Percentiles rank a stretch among this genome's conserved stretches.
These are phyloP conservation scores for Sporothrix brasiliensis DNA, from an alignment of 2,329 filamentous ascomycete species.

Conservation along the genomic window DNA sequence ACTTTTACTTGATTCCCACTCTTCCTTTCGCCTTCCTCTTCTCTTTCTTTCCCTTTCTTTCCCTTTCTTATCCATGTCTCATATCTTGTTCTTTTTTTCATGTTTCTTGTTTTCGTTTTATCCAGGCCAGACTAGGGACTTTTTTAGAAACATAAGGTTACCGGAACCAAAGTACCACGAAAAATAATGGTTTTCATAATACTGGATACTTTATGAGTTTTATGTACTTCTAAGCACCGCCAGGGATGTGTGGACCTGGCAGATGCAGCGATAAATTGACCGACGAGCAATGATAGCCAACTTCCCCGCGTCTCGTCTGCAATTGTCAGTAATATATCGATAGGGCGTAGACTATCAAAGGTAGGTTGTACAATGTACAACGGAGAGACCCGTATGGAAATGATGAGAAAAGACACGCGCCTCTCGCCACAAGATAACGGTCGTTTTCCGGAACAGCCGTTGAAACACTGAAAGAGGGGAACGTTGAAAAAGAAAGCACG, in stretches of 20 bases:
- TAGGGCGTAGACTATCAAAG: not conserved
- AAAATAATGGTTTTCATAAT: not conserved
- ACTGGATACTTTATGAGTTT: too few relatives aligned
- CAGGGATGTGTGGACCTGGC: not conserved
- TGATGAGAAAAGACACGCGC: not conserved
- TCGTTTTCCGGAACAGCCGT: not conserved
- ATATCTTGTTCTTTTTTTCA: not conserved
- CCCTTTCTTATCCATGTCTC: not conserved
- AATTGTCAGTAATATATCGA: not conserved
- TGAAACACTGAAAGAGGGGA: slow-evolving; percentile 3
- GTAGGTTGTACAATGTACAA: too few relatives aligned
- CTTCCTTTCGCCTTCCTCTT: not conserved
- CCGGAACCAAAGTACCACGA: slow-evolving; percentile 15
- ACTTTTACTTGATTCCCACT: slow-evolving; percentile 29
- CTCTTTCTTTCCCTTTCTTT: not conserved
- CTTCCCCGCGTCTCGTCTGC: slow-evolving; percentile 14
- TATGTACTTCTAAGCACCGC: too few relatives aligned
- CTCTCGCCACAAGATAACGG: slow-evolving; percentile 17
- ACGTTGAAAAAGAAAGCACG: not conserved
- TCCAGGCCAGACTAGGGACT: slow-evolving; percentile 26
- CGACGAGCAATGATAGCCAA: not conserved
- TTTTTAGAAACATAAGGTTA: slow-evolving; percentile 14
- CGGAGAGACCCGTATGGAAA: too few relatives aligned
- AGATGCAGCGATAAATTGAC: not conserved
- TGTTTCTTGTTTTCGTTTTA: slow-evolving; percentile 6